These are phyloP conservation scores for Fragilaria crotonensis DNA, from an alignment of 108 stramenopile species.

Conservation along the genomic window DNA sequence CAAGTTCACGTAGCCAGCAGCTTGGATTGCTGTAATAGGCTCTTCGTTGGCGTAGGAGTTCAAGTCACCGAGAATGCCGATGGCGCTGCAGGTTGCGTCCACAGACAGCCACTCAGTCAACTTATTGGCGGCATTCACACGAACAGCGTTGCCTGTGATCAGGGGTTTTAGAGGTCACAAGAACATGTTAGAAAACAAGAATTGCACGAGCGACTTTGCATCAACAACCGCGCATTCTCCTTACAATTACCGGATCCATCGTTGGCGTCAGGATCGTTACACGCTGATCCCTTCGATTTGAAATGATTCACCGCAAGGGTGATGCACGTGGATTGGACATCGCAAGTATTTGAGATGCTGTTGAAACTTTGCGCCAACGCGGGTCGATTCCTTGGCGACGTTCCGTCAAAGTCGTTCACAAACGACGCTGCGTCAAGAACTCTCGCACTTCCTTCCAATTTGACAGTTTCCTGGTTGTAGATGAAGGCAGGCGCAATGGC, in stretches of 20 bases:
- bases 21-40: constrained; percentile 15
- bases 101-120: constrained; percentile 18
- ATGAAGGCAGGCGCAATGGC: constrained; percentile 28
- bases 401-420: too few species aligned
- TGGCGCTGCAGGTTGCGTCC: too few species aligned
- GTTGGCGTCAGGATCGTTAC: constrained; percentile 11
- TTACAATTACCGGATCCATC: constrained; percentile 30
- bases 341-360: constrained; percentile 16
- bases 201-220: too few species aligned
- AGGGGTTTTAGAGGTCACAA: too few species aligned
- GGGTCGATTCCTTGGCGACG: too few species aligned
- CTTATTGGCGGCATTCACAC: constrained; percentile 17
- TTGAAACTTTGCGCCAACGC: too few species aligned
- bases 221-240: too few species aligned
- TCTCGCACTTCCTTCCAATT: constrained; percentile 1
- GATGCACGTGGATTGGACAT: constrained; percentile 3
- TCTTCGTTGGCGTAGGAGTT: constrained; percentile 30
- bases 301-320: constrained; percentile 30
- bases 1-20: constrained; percentile 16
- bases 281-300: constrained; percentile 37
- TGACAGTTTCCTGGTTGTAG: constrained; percentile 11
- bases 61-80: constrained; percentile 35
- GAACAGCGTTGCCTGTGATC: too few species aligned
- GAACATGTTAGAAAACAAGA: too few species aligned
- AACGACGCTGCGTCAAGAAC: background rate